These are phyloP conservation scores for Pseudozyma tsukubaensis DNA, from an alignment of 1,284 basidiomycete genomes.

Conservation along the genomic window DNA sequence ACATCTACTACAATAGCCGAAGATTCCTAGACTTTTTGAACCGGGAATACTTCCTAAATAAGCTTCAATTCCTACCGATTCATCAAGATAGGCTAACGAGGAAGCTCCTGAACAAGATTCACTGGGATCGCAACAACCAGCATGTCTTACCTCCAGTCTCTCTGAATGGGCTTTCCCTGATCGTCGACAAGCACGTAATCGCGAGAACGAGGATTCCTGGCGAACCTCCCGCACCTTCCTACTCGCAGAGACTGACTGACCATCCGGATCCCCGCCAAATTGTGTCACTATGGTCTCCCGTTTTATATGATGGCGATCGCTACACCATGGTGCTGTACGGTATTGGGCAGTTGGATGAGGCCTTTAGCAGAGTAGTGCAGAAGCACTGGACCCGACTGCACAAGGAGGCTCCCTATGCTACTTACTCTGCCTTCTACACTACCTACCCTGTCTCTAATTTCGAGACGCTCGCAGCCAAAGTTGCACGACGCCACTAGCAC, in stretches of 20 bases:
- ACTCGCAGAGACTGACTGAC: not conserved
- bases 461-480: no score
- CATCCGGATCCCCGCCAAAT: not conserved
- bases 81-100: not conserved
- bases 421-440: not conserved
- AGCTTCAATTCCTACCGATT: conserved; percentile 7
- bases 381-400: not conserved
- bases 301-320: not conserved
- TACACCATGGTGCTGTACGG: conserved; percentile 22
- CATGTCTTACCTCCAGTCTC: conserved; percentile 1
- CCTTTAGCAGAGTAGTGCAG: not conserved
- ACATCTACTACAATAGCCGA: conserved; percentile 10
- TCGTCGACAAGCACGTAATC: not conserved
- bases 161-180: not conserved
- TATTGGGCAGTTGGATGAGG: conserved; percentile 8
- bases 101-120: not conserved
- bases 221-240: not conserved
- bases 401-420: no score
- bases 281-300: conserved; percentile 26
- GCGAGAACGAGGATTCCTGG: no score
- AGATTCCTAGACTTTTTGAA: conserved; percentile 6
- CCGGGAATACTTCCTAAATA: conserved; percentile 10
- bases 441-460: not conserved
- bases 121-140: not conserved
- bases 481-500: no score